phyloP scores from a whole-genome alignment of 176 grass and related monocot genomes.

The Poa pratensis region DNA sequence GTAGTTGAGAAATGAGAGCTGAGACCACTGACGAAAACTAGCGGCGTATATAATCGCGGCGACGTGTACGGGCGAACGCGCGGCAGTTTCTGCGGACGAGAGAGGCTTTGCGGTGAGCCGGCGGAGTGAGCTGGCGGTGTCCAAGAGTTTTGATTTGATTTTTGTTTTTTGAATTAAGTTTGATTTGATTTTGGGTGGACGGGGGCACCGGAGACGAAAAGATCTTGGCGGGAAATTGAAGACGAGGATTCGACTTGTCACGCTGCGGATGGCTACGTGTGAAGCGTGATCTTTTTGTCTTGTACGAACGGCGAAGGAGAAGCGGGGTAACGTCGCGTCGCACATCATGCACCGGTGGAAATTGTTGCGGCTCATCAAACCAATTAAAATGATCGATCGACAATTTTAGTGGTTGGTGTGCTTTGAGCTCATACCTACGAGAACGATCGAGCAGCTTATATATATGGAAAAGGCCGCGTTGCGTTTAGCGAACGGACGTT shows the following conservation, averaged over 20 bases:
- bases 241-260: conserved; percentile 2
- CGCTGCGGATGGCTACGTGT: not conserved
- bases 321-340: not conserved
- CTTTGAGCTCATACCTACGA: too few species aligned
- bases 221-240: conserved; percentile 22
- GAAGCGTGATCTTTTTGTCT: not conserved
- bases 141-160: conserved; percentile 33
- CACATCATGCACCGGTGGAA: not conserved
- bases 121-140: not conserved
- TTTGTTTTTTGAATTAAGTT: conserved; percentile 6
- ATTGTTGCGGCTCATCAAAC: not conserved
- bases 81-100: conserved; percentile 36
- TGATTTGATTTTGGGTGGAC: conserved; percentile 9
- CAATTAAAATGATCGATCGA: too few species aligned
- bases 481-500: too few species aligned
- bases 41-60: conserved; percentile 38
- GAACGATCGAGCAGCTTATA: too few species aligned
- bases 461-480: too few species aligned
- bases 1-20: not conserved
- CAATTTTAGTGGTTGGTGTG: too few species aligned
- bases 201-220: not conserved
- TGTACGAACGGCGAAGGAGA: not conserved
- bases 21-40: not conserved
- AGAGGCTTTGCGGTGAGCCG: not conserved
- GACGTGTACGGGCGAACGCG: not conserved